Evolutionary conservation across 306 rosid genomes (phyloP), one percentile per base, ranked within the genome.

Genomic region (Abrus precatorius): DNA sequence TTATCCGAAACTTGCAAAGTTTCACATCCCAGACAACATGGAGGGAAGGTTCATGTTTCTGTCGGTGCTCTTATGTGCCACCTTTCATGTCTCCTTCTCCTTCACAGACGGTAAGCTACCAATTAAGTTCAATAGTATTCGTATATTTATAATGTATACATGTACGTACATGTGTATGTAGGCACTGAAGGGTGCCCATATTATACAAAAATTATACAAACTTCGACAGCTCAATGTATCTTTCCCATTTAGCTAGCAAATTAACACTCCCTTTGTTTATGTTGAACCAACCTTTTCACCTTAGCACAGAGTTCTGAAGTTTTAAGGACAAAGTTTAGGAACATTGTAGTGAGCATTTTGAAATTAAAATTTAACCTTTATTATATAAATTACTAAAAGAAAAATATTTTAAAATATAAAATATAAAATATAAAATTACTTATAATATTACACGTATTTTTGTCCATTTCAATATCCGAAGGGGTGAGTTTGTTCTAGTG

Each of bases 71-170:
- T 64, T 95, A 5, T 75, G 76, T 69, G 83, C 92, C 79, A 77
- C 92, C 53, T 75, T 81, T 89, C 90, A 90, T 82, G 41, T 77
- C 75, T 86, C 97, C 62, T 60, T 78, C 34, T 81, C 92, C 82
- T 20, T 91, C 49, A 69, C 5, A 7, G 98, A 95, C 71, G 98
- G 98, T 95, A 83, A 82, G 91, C 62, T 74, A 11, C 74, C 28
- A 44, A 68, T 11, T 43, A 7, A 34, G 1, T 41, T 36, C 40
- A 2, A 36, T 36, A 36, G 20, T 20, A 64, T 36, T 63, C 50
- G 7, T 32, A 32, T 5, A 47, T 47, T 1, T 11, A 59, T 10
- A 27, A 28, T 28, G 6, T 4, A 60, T 32, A 29, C 9, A 34
- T n/a, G 0, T 30, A 11, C 9, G 7, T 57, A 6, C 13, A 13